Conservation (phyloP, 2,329 filamentous ascomycete species). For the Chaetothyriales sp. region DNA sequence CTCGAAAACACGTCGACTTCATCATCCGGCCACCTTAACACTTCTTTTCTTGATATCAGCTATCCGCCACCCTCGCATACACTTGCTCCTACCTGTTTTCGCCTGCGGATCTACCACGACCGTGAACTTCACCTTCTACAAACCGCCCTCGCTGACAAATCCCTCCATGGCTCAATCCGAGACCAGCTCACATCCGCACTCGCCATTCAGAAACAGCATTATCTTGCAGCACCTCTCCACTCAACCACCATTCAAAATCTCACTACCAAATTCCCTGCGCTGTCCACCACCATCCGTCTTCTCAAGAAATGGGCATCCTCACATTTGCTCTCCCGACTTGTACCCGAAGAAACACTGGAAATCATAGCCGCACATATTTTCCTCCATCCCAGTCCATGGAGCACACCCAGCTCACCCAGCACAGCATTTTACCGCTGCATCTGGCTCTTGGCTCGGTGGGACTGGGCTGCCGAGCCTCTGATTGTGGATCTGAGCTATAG, state of each 20-base stretch:
- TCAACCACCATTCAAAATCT: slow-evolving; percentile 69
- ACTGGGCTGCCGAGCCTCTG: slow-evolving; percentile 75
- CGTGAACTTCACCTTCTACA: slow-evolving; percentile 71
- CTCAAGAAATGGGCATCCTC: slow-evolving; percentile 79
- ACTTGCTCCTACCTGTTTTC: slow-evolving; percentile 52
- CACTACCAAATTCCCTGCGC: slow-evolving; percentile 62
- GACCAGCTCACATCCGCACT: slow-evolving; percentile 59
- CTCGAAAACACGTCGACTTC: slow-evolving; percentile 53
- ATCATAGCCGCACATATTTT: slow-evolving; percentile 68
- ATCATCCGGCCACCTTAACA: slow-evolving; percentile 12
- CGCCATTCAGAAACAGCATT: slow-evolving; percentile 56
- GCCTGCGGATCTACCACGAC: slow-evolving; percentile 78
- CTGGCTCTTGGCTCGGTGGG: slow-evolving; percentile 70
- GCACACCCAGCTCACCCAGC: slow-evolving; percentile 58
- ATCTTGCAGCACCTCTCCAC: slow-evolving; percentile 60
- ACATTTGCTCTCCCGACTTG: slow-evolving; percentile 65
- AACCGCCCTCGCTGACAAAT: slow-evolving; percentile 58
- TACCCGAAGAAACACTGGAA: slow-evolving; percentile 71
- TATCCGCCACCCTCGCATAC: slow-evolving; percentile 39
- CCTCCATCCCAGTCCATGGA: slow-evolving; percentile 68
- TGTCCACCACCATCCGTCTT: slow-evolving; percentile 72
- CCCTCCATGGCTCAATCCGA: slow-evolving; percentile 51
- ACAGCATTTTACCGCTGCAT: slow-evolving; percentile 74
- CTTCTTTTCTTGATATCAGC: slow-evolving; percentile 52
- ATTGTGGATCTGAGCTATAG: slow-evolving; percentile 56